A percentile compares a stretch with the other conserved stretches of the same genome.
Evolutionary conservation across 495 filamentous ascomycete species (phyloP).

Genomic region (Xanthoparmelia taractica): DNA sequence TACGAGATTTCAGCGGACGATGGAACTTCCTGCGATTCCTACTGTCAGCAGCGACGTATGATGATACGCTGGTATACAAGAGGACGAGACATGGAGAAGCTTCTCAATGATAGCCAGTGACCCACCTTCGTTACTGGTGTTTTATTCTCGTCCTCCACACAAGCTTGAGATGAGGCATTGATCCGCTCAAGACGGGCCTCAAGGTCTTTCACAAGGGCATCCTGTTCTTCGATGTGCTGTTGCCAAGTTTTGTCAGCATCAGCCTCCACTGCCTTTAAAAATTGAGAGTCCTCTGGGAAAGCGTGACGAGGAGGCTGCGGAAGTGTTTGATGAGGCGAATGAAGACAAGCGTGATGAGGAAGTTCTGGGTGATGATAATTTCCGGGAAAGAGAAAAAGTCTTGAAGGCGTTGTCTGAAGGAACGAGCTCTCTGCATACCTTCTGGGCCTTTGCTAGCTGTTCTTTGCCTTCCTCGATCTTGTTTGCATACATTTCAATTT

Average conservation of each 20-base stretch:
- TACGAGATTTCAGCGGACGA: conserved; percentile 50
- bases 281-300: background rate
- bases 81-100: no score
- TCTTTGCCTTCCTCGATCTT: conserved; percentile 42
- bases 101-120: background rate
- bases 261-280: background rate
- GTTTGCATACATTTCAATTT: conserved; percentile 37
- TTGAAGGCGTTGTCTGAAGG: background rate
- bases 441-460: conserved; percentile 41
- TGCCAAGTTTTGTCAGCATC: conserved; percentile 7
- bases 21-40: conserved; percentile 4
- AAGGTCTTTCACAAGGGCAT: conserved; percentile 51
- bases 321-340: background rate
- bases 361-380: background rate
- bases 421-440: conserved; percentile 32
- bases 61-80: background rate
- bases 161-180: background rate
- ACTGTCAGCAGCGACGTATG: background rate
- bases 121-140: conserved; percentile 15
- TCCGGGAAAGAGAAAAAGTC: conserved; percentile 7
- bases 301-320: background rate
- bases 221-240: conserved; percentile 54
- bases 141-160: background rate
- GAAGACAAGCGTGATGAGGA: conserved; percentile 1
- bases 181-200: conserved; percentile 45